A percentile compares a stretch with the other conserved stretches of the same genome.
These are phyloP conservation scores for Boletus patriciae DNA, from an alignment of 768 basidiomycete species.

Conservation along the genomic window DNA sequence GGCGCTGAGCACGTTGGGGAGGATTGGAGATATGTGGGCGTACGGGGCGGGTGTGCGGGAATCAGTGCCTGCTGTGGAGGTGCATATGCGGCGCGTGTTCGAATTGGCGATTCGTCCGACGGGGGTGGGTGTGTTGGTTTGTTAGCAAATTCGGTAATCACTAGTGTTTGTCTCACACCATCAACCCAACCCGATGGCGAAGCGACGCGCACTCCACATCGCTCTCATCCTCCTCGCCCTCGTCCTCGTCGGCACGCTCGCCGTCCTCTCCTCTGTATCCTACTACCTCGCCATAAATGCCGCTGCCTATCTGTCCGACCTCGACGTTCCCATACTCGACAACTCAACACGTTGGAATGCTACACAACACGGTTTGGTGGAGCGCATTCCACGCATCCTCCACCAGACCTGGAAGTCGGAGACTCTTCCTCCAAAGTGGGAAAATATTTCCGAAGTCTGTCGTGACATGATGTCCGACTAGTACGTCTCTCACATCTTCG, in stretches of 20 bases:
- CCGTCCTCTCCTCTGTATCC: slow-evolving; percentile 89
- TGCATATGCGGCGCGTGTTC: slow-evolving; percentile 52
- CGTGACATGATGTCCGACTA: slow-evolving; percentile 94
- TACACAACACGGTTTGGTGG: slow-evolving; percentile 56
- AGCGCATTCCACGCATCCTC: slow-evolving; percentile 86
- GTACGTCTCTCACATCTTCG: slow-evolving; percentile 50
- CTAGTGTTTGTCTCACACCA: neutral
- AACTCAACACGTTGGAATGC: slow-evolving; percentile 63
- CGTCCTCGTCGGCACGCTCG: slow-evolving; percentile 82
- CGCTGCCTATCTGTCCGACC: slow-evolving; percentile 75
- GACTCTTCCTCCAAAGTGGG: slow-evolving; percentile 79
- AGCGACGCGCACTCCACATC: slow-evolving; percentile 46
- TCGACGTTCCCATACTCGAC: slow-evolving; percentile 63
- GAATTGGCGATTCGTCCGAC: slow-evolving; percentile 44
- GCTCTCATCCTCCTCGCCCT: slow-evolving; percentile 63
- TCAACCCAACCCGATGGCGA: slow-evolving; percentile 38
- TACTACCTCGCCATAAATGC: slow-evolving; percentile 84
- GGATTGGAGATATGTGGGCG: slow-evolving; percentile 51
- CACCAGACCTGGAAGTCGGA: slow-evolving; percentile 99
- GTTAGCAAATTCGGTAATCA: neutral
- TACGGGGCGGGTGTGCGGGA: slow-evolving; percentile 55
- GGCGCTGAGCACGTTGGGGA: slow-evolving; percentile 45
- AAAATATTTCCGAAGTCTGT: slow-evolving; percentile 76
- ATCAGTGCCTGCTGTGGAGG: slow-evolving; percentile 48
- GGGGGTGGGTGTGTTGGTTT: slow-evolving; percentile 23